Percentiles rank a stretch among this genome's conserved stretches.
phyloP scores from a whole-genome alignment of 2,329 filamentous ascomycete species.

The Myotisia sp. region DNA sequence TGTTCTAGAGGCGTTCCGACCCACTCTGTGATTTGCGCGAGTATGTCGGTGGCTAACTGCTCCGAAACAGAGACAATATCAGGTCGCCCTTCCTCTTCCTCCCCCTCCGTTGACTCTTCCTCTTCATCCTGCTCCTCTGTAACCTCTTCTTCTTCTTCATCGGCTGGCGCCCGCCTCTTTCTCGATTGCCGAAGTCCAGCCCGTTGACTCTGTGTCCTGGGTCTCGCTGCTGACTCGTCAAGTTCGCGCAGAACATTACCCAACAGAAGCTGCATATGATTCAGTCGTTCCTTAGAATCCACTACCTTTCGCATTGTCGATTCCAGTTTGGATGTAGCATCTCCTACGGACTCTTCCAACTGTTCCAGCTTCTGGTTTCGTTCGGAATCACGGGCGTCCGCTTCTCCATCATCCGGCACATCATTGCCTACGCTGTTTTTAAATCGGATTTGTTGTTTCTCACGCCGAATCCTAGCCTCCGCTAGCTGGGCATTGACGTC shows the following conservation, averaged over 20 bases:
- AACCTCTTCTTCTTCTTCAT: conserved; percentile 14
- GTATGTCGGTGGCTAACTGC: conserved; percentile 23
- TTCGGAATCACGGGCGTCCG: conserved; percentile 13
- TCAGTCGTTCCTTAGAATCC: conserved; percentile 39
- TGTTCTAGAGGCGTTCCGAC: conserved; percentile 25
- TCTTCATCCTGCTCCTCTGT: conserved; percentile 24
- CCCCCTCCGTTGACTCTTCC: conserved; percentile 28
- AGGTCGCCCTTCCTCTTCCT: conserved; percentile 27
- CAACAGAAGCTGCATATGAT: conserved; percentile 32
- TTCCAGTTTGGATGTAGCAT: conserved; percentile 43
- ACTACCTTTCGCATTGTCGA: conserved; percentile 43
- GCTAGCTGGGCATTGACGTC: conserved; percentile 43
- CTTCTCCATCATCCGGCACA: neutral
- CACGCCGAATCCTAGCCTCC: conserved; percentile 25
- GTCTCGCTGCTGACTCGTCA: conserved; percentile 7
- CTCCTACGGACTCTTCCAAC: conserved; percentile 34
- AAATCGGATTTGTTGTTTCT: conserved; percentile 22
- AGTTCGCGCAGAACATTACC: conserved; percentile 20
- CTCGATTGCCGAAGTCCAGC: conserved; percentile 17
- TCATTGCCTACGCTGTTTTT: conserved; percentile 9
- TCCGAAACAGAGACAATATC: conserved; percentile 22
- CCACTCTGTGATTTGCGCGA: conserved; percentile 24
- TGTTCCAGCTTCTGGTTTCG: conserved; percentile 29
- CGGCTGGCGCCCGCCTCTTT: conserved; percentile 21
- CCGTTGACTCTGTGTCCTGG: conserved; percentile 19